A percentile compares a stretch with the other conserved stretches of the same genome.
Conservation (phyloP, 345 rosid species). For the Anacardium occidentale region DNA sequence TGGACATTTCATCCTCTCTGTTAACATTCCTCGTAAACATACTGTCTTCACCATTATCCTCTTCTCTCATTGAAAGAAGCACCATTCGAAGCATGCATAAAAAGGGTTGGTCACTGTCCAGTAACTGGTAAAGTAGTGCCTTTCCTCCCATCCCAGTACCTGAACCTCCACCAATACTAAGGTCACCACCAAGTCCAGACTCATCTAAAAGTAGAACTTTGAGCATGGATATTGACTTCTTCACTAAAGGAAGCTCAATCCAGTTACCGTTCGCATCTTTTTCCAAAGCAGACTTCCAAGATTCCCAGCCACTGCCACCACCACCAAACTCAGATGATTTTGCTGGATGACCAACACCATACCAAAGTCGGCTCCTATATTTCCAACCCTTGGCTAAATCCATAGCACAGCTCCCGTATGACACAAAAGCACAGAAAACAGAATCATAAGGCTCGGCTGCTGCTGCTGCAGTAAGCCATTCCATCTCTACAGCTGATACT, state of each 20-base stretch:
- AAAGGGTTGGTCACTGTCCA: constrained; percentile 99
- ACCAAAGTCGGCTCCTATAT: constrained; percentile 94
- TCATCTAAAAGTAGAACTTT: constrained; percentile 92
- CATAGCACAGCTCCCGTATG: constrained; percentile 92
- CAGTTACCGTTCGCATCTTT: constrained; percentile 92
- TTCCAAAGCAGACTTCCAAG: constrained; percentile 83
- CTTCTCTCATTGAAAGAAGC: constrained; percentile 97
- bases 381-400: constrained; percentile 99
- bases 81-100: constrained; percentile 99
- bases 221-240: constrained; percentile 96
- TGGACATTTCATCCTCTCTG: constrained; percentile 47
- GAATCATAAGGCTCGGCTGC: constrained; percentile 98
- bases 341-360: constrained; percentile 83
- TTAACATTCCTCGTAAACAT: constrained; percentile 63
- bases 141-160: constrained; percentile 99
- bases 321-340: constrained; percentile 68
- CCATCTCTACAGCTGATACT: constrained; percentile 86
- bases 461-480: constrained; percentile 91
- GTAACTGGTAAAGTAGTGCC: constrained; percentile 88
- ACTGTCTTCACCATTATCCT: constrained; percentile 74
- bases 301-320: constrained; percentile 92
- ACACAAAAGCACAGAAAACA: constrained; percentile 95
- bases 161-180: constrained; percentile 98
- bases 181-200: constrained; percentile 99
- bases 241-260: constrained; percentile 91